Conservation (phyloP, 805 yeast species). For the Ogataea neopini region DNA sequence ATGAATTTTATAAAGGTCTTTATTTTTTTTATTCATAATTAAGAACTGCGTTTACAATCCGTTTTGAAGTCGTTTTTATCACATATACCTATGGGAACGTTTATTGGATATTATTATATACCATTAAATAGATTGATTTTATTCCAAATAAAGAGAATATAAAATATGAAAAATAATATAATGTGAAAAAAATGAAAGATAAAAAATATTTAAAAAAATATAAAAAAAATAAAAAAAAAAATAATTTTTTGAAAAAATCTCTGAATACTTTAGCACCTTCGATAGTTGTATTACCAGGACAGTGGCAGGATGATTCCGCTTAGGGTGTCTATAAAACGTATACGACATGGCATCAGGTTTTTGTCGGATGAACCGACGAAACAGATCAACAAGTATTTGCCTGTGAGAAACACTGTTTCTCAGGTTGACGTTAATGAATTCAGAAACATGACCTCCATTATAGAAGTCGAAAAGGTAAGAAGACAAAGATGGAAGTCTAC, state of each 20-base stretch:
- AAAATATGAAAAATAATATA: too few relatives aligned
- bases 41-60: constrained; percentile 3
- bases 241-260: too few relatives aligned
- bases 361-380: neutral
- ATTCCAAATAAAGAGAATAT: neutral
- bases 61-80: constrained; percentile 1
- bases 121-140: constrained; percentile 1
- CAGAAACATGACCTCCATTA: neutral
- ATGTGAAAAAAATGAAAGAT: too few relatives aligned
- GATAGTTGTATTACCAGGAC: too few relatives aligned
- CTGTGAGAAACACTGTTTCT: neutral
- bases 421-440: neutral
- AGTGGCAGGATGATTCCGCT: too few relatives aligned
- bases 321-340: neutral
- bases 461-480: neutral
- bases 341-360: neutral
- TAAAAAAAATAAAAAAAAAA: too few relatives aligned
- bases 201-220: too few relatives aligned
- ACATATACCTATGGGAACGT: constrained; percentile 5
- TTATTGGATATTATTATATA: constrained; percentile 2
- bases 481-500: neutral
- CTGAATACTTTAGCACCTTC: too few relatives aligned
- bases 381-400: neutral
- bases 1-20: neutral
- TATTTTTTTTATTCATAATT: constrained; percentile 3